phyloP scores from a whole-genome alignment of 192 early-diverging fungal genomes.

The Entophlyctis luteolus region DNA sequence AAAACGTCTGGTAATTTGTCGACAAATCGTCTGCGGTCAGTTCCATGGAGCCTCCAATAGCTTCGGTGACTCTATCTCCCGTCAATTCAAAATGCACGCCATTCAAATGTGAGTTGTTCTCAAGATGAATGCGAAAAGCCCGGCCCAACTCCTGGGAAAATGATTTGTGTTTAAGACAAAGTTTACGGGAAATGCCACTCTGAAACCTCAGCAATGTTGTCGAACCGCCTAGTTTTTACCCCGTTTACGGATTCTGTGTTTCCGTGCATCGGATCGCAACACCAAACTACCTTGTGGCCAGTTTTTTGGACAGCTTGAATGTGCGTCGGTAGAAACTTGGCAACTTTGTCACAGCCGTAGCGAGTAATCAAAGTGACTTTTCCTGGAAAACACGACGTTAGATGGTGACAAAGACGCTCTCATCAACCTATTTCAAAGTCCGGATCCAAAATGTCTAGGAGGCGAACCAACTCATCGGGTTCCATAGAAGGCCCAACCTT shows the following conservation, averaged over 20 bases:
- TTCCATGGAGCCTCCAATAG: conserved; percentile 97
- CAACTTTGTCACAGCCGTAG: conserved; percentile 85
- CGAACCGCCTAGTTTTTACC: conserved; percentile 87
- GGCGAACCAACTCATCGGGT: conserved; percentile 74
- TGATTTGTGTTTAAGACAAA: not conserved
- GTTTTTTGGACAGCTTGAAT: conserved; percentile 85
- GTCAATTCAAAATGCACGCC: conserved; percentile 98
- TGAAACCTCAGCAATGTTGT: conserved; percentile 70
- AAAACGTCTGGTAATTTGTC: conserved; percentile 92
- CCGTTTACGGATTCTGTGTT: conserved; percentile 87
- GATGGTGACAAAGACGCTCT: not conserved
- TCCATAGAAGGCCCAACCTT: conserved; percentile 93
- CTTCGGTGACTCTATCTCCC: conserved; percentile 90
- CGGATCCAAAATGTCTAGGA: conserved; percentile 86
- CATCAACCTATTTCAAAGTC: conserved; percentile 61
- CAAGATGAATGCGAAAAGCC: conserved; percentile 79
- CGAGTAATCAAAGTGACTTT: conserved; percentile 95
- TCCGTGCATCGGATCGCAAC: conserved; percentile 95
- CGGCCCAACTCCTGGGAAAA: conserved; percentile 66
- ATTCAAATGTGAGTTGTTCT: conserved; percentile 66
- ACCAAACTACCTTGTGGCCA: conserved; percentile 89
- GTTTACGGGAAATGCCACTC: conserved; percentile 1
- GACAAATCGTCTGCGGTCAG: conserved; percentile 74
- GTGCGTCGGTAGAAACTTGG: conserved; percentile 76
- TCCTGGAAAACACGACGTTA: conserved; percentile 30